Conservation (phyloP, 345 rosid genomes). For the Conringia planisiliqua region DNA sequence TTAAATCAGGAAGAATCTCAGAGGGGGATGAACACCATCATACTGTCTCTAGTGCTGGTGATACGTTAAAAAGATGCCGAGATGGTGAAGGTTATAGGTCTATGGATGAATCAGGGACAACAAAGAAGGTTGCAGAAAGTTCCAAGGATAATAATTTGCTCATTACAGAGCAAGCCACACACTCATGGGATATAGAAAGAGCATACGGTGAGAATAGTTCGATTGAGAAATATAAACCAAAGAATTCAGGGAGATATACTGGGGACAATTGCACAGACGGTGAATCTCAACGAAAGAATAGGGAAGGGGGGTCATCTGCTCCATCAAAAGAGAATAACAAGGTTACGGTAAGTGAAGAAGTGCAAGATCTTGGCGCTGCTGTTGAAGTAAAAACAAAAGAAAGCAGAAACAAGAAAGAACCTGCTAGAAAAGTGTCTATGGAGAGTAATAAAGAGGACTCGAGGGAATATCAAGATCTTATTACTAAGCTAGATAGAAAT, state of each 20-base stretch:
- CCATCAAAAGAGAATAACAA: slow-evolving; percentile 48
- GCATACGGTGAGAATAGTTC: slow-evolving; percentile 1
- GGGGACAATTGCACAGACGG: slow-evolving; percentile 36
- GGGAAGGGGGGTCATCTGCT: slow-evolving; percentile 50
- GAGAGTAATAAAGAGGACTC: slow-evolving; percentile 42
- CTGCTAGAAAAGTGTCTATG: slow-evolving; percentile 31
- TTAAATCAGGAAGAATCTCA: slow-evolving; percentile 26
- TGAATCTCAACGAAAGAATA: slow-evolving; percentile 43
- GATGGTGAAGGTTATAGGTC: slow-evolving; percentile 33
- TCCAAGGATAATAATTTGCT: slow-evolving; percentile 6
- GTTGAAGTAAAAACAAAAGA: slow-evolving; percentile 43
- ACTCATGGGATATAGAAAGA: slow-evolving; percentile 15
- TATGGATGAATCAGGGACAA: slow-evolving; percentile 22
- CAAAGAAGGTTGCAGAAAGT: slow-evolving; percentile 35
- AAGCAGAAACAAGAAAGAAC: slow-evolving; percentile 47
- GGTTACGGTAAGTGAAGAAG: slow-evolving; percentile 37
- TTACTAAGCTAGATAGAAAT: slow-evolving; percentile 36
- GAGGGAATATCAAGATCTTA: slow-evolving; percentile 34
- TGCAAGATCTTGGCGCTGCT: slow-evolving; percentile 33
- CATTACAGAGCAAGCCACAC: not conserved
- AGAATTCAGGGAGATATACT: slow-evolving; percentile 30
- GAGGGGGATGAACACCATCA: slow-evolving; percentile 33
- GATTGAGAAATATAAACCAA: not conserved
- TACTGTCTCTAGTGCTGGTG: slow-evolving; percentile 23
- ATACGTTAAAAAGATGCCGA: slow-evolving; percentile 26